phyloP scores from a whole-genome alignment of 192 early-diverging fungal genomes.

The Allomyces javanicus region DNA sequence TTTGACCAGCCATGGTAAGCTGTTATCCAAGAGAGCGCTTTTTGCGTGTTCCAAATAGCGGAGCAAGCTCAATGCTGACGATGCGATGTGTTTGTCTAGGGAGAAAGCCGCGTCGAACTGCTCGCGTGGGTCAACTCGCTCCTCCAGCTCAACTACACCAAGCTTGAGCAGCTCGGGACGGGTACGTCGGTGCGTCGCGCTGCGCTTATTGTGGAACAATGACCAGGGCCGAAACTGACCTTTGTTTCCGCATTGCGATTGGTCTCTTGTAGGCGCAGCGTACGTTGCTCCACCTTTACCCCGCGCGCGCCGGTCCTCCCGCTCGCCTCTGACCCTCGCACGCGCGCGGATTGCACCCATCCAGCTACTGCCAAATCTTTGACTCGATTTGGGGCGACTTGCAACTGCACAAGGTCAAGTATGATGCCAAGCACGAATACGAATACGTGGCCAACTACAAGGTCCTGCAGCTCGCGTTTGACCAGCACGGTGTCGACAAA shows the following conservation, averaged over 20 bases:
- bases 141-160: slow-evolving; percentile 70
- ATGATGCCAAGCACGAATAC: slow-evolving; percentile 83
- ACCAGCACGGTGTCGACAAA: slow-evolving; percentile 84
- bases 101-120: slow-evolving; percentile 75
- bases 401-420: slow-evolving; percentile 77
- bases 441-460: slow-evolving; percentile 93
- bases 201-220: not conserved
- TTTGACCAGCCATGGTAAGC: too few species aligned
- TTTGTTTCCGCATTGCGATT: too few species aligned
- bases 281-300: too few species aligned
- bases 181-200: slow-evolving; percentile 26
- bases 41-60: too few species aligned
- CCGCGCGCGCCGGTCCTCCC: too few species aligned
- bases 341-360: not conserved
- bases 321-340: not conserved
- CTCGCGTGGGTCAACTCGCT: slow-evolving; percentile 92
- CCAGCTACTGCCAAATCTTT: slow-evolving; percentile 49
- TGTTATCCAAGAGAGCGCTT: too few species aligned
- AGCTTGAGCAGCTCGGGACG: slow-evolving; percentile 85
- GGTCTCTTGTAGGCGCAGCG: too few species aligned
- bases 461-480: slow-evolving; percentile 69
- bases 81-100: slow-evolving; percentile 9
- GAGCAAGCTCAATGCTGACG: not conserved
- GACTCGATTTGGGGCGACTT: slow-evolving; percentile 42
- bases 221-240: too few species aligned